Evolutionary conservation across 2,329 filamentous ascomycete species (phyloP).

Genomic region (Aspergillus proliferans): DNA sequence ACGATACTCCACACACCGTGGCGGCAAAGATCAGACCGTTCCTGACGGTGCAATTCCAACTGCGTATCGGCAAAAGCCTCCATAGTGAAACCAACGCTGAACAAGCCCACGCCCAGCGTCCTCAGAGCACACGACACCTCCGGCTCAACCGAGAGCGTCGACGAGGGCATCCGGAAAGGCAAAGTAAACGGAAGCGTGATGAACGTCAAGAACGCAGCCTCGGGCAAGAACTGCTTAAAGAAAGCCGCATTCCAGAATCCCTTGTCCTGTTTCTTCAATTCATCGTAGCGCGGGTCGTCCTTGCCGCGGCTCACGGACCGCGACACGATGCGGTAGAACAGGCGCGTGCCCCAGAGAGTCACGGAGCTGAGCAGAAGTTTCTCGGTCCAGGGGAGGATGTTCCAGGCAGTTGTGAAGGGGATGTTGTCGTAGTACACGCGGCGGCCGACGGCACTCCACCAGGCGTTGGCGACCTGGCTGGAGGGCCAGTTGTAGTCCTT

Average conservation of each 20-base stretch:
- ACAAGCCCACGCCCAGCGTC: slow-evolving; percentile 48
- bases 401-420: slow-evolving; percentile 42
- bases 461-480: slow-evolving; percentile 52
- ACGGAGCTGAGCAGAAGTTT: slow-evolving; percentile 52
- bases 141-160: slow-evolving; percentile 27
- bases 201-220: slow-evolving; percentile 52
- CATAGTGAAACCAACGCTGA: slow-evolving; percentile 50
- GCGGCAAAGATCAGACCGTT: slow-evolving; percentile 41
- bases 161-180: slow-evolving; percentile 40
- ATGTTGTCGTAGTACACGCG: slow-evolving; percentile 43
- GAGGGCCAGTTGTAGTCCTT: slow-evolving; percentile 57
- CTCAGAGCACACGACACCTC: slow-evolving; percentile 21
- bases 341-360: slow-evolving; percentile 52
- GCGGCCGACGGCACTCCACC: slow-evolving; percentile 55
- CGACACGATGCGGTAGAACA: slow-evolving; percentile 50
- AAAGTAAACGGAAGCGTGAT: slow-evolving; percentile 54
- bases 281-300: slow-evolving; percentile 53
- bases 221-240: slow-evolving; percentile 51
- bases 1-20: slow-evolving; percentile 59
- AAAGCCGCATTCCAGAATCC: slow-evolving; percentile 55
- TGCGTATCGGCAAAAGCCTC: slow-evolving; percentile 55
- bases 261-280: slow-evolving; percentile 42
- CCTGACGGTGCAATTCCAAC: slow-evolving; percentile 46
- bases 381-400: slow-evolving; percentile 48
- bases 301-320: slow-evolving; percentile 46